Evolutionary conservation across 176 grass and related monocot species (phyloP).

Genomic region (Avena sativa): DNA sequence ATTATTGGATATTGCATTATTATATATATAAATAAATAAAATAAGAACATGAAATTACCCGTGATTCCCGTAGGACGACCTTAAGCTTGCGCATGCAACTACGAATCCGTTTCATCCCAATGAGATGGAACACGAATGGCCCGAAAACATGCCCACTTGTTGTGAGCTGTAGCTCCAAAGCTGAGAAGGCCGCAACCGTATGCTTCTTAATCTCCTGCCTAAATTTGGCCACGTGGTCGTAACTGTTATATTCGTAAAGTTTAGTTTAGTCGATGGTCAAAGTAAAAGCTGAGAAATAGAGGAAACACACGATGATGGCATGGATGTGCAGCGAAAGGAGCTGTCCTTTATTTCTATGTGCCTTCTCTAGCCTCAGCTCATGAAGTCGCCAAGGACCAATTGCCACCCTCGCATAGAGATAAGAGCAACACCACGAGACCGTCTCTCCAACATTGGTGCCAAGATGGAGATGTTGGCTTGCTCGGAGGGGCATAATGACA

Average conservation of each 20-base stretch:
- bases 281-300: too few species aligned
- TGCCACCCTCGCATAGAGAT: too few species aligned
- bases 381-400: too few species aligned
- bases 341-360: too few species aligned
- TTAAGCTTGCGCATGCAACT: not conserved
- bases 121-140: not conserved
- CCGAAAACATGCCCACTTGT: not conserved
- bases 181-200: not conserved
- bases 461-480: not conserved
- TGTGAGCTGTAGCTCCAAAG: not conserved
- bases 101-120: not conserved
- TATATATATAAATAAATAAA: too few species aligned
- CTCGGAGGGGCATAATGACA: not conserved
- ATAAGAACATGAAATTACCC: not conserved
- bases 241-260: not conserved
- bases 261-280: too few species aligned
- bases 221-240: not conserved
- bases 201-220: not conserved
- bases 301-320: too few species aligned
- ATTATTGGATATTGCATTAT: not conserved
- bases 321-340: too few species aligned
- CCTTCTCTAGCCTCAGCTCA: too few species aligned
- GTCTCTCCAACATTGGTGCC: not conserved
- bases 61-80: not conserved
- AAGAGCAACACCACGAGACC: not conserved